A percentile compares a stretch with the other conserved stretches of the same genome.
phyloP scores from a whole-genome alignment of 139 green algal species.

The Picochlorum sp. region DNA sequence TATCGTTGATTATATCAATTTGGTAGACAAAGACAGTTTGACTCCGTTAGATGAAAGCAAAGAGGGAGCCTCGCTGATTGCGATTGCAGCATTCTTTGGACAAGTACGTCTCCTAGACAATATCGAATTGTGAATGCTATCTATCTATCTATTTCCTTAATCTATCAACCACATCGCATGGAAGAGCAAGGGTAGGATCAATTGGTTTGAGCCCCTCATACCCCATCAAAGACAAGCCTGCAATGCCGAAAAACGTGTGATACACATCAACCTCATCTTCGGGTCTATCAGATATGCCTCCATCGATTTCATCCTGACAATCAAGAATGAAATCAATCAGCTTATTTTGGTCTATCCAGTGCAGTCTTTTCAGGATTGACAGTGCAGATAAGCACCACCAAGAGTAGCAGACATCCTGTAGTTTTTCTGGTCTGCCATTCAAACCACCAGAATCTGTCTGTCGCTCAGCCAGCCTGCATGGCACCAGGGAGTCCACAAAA shows the following conservation, averaged over 20 bases:
- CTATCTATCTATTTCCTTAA: neutral
- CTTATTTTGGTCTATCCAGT: conserved; percentile 85
- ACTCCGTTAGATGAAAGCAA: conserved; percentile 22
- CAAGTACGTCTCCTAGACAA: conserved; percentile 94
- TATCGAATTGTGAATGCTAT: conserved; percentile 40
- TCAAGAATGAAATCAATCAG: conserved; percentile 79
- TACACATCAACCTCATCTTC: conserved; percentile 92
- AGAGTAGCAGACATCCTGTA: conserved; percentile 74
- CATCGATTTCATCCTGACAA: conserved; percentile 86
- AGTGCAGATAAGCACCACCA: conserved; percentile 97
- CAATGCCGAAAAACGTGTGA: conserved; percentile 98
- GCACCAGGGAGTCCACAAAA: conserved; percentile 24
- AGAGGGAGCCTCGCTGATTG: conserved; percentile 45
- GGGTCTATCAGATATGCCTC: conserved; percentile 91
- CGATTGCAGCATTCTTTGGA: conserved; percentile 75
- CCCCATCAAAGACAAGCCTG: conserved; percentile 79
- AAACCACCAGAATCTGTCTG: conserved; percentile 84
- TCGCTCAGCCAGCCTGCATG: conserved; percentile 64
- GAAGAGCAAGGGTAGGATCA: conserved; percentile 83
- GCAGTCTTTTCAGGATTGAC: conserved; percentile 69
- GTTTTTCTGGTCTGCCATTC: conserved; percentile 89
- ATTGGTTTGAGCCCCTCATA: conserved; percentile 57
- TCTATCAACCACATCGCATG: conserved; percentile 53
- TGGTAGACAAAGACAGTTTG: conserved; percentile 62
- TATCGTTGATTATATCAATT: conserved; percentile 79